phyloP scores from a whole-genome alignment of 495 filamentous ascomycete species.

The Penicillium argentinense region DNA sequence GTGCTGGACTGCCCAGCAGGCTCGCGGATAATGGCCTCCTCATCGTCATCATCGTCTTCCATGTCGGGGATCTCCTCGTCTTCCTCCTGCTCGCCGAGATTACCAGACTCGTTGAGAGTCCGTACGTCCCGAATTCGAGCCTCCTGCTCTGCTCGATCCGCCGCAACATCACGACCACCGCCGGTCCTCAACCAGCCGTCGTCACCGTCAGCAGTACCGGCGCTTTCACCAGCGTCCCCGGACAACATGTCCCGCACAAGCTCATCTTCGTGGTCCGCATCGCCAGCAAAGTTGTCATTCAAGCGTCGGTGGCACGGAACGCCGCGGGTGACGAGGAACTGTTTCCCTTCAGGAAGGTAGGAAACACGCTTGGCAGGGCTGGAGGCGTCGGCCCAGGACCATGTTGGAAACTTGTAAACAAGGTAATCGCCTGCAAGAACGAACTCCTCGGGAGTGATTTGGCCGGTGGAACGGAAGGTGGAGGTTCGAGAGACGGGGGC shows the following conservation, averaged over 20 bases:
- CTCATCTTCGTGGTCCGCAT: conserved; percentile 79
- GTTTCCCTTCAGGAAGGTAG: conserved; percentile 86
- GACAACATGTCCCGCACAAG: conserved; percentile 76
- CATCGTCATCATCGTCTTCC: conserved; percentile 96
- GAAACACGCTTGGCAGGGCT: conserved; percentile 69
- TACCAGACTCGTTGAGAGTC: conserved; percentile 82
- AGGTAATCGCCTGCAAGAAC: conserved; percentile 95
- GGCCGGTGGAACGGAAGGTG: conserved; percentile 88
- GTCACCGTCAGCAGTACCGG: conserved; percentile 60
- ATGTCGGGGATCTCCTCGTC: conserved; percentile 94
- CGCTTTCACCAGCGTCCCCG: conserved; percentile 55
- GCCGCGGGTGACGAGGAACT: conserved; percentile 91
- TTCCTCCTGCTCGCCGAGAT: conserved; percentile 67
- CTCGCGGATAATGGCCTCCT: conserved; percentile 94
- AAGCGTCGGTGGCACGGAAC: conserved; percentile 90
- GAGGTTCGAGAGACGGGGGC: conserved; percentile 85
- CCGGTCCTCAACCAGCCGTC: conserved; percentile 91
- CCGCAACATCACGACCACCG: conserved; percentile 55
- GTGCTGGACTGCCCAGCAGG: conserved; percentile 54
- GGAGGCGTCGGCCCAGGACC: conserved; percentile 94
- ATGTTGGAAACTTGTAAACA: conserved; percentile 98
- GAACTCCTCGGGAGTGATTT: conserved; percentile 98
- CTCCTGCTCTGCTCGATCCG: conserved; percentile 55
- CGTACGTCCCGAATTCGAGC: conserved; percentile 75
- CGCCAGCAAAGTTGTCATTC: conserved; percentile 89